phyloP scores from a whole-genome alignment of 192 early-diverging fungal species.

The Gonapodya sp. region DNA sequence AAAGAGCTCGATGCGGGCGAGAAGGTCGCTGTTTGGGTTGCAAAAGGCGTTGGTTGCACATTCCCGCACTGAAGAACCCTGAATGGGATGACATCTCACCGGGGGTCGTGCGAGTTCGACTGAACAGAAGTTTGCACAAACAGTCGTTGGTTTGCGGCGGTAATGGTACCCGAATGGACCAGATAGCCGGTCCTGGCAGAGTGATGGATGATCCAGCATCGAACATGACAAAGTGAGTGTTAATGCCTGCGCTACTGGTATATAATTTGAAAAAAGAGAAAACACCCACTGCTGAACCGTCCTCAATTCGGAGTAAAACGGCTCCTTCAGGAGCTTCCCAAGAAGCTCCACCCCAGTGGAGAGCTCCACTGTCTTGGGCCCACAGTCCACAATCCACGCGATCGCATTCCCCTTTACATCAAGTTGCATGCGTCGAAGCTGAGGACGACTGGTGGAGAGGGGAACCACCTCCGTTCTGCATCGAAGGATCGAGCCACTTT shows the following conservation, averaged over 20 bases:
- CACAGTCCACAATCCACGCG: slow-evolving; percentile 14
- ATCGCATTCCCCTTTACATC: slow-evolving; percentile 28
- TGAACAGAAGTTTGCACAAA: slow-evolving; percentile 23
- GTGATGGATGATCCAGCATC: no score
- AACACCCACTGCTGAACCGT: slow-evolving; percentile 22
- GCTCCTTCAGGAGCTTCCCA: slow-evolving; percentile 30
- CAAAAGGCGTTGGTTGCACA: background rate
- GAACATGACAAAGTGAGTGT: background rate
- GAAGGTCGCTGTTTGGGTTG: slow-evolving; percentile 19
- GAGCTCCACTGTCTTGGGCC: background rate
- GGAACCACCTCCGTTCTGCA: slow-evolving; percentile 13
- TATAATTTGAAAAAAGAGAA: slow-evolving; percentile 10
- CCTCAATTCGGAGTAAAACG: slow-evolving; percentile 26
- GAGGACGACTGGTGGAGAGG: slow-evolving; percentile 10
- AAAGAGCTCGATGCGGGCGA: slow-evolving; percentile 26
- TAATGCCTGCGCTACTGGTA: background rate
- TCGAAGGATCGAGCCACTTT: background rate
- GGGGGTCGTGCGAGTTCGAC: slow-evolving; percentile 24
- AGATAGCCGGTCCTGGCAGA: slow-evolving; percentile 26
- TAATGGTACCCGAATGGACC: slow-evolving; percentile 16
- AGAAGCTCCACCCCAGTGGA: slow-evolving; percentile 23
- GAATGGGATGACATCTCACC: no score
- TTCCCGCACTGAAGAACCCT: background rate
- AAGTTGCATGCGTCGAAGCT: slow-evolving; percentile 7
- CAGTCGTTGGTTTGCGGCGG: slow-evolving; percentile 19